Evolutionary conservation across 345 rosid genomes (phyloP).

Genomic region (Populus tremula): DNA sequence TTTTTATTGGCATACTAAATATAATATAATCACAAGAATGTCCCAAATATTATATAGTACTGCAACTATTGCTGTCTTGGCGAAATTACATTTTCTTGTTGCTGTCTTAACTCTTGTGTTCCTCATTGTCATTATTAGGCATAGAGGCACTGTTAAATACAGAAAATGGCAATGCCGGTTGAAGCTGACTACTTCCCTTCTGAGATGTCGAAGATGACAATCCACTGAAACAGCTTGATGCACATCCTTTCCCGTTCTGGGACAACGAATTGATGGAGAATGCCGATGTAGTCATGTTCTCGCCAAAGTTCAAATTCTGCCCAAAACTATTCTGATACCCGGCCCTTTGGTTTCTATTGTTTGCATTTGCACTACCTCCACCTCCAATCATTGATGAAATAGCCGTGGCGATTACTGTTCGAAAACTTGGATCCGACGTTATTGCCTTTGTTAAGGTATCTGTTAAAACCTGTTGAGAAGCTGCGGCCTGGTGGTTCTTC

Average conservation of each 20-base stretch:
- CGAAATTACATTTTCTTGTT: neutral
- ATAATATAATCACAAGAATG: no score
- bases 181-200: conserved; percentile 27
- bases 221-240: conserved; percentile 44
- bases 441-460: conserved; percentile 66
- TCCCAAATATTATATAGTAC: no score
- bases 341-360: neutral
- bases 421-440: conserved; percentile 62
- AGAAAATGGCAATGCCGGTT: conserved; percentile 43
- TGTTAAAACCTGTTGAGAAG: conserved; percentile 48
- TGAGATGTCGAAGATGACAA: conserved; percentile 39
- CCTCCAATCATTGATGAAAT: conserved; percentile 59
- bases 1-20: no score
- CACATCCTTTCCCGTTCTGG: conserved; percentile 43
- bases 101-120: conserved; percentile 35
- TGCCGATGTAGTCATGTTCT: conserved; percentile 10
- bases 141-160: conserved; percentile 43
- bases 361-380: conserved; percentile 24
- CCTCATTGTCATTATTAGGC: conserved; percentile 33
- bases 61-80: conserved; percentile 7
- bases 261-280: conserved; percentile 24
- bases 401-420: conserved; percentile 47
- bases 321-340: conserved; percentile 9
- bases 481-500: conserved; percentile 18
- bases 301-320: conserved; percentile 19